Evolutionary conservation across 768 basidiomycete species (phyloP), one percentile per base, ranked within the genome.

Genomic region (Tubosaeta brunneosetosa): DNA sequence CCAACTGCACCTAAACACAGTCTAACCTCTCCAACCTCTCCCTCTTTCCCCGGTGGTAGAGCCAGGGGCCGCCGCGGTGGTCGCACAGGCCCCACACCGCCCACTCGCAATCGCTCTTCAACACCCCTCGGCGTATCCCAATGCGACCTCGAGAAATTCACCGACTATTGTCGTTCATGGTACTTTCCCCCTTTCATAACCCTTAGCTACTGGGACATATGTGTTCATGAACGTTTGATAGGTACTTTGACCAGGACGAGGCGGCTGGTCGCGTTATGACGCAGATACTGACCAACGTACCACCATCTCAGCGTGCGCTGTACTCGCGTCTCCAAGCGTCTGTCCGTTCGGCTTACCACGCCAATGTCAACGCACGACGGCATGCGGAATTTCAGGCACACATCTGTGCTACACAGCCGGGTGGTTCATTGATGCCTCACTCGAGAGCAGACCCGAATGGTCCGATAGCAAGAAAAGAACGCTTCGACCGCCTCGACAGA

Each of bases 341-440:
- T 17, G 85, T 94, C 26, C 84, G 93, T 40, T 84, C 91, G 37
- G 84, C 85, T 42, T 94, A 86, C 63, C 93, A 95, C 68, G 82
- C 84, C 46, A 88, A 83, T 54, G 79, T 91, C 57, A 86, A 86
- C 56, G 80, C 82, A 34, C 78, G 91, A 33, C 77, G 86, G 47
- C 81, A 85, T 52, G 86, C 91, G 16, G 91, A 94, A 64, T 92
- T 91, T 68, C 88, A 82, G 66, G 93, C 92, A 29, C 86, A 91
- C 61, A 72, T 95, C 27, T 79, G 80, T 49, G 84, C 88, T 13
- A 93, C 86, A 6, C 77, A 82, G 50, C 85, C 88, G 3, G 91
- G 91, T 47, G 87, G 82, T 38, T 94, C 91, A 5, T 67, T 94
- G 47, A 79, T 83, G 68, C 86, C 89, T 26, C 80, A 84, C 65